Percentiles rank a stretch among this genome's conserved stretches.
phyloP scores from a whole-genome alignment of 495 filamentous ascomycete species.

The Cenococcum geophilum region DNA sequence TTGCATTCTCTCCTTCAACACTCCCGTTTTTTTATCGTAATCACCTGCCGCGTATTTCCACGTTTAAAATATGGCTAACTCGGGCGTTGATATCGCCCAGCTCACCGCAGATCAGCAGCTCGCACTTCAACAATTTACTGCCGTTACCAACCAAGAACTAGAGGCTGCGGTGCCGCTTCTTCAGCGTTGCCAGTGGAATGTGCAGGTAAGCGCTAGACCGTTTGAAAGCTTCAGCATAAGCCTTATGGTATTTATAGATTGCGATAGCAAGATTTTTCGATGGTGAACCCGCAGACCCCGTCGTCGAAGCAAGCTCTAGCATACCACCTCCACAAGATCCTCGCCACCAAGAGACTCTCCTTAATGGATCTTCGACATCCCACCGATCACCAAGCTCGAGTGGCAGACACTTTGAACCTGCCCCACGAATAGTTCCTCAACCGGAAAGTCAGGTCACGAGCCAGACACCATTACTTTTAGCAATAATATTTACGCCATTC shows the following conservation, averaged over 20 bases:
- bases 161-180: slow-evolving; percentile 74
- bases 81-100: slow-evolving; percentile 54
- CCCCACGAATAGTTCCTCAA: slow-evolving; percentile 76
- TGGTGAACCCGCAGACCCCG: slow-evolving; percentile 73
- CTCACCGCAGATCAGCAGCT: slow-evolving; percentile 71
- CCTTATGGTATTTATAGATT: slow-evolving; percentile 53
- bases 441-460: slow-evolving; percentile 56
- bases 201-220: slow-evolving; percentile 56
- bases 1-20: background rate
- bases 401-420: slow-evolving; percentile 47
- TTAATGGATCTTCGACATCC: slow-evolving; percentile 48
- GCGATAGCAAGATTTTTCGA: slow-evolving; percentile 97
- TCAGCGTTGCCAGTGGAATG: slow-evolving; percentile 88
- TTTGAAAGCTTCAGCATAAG: slow-evolving; percentile 5
- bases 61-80: slow-evolving; percentile 27
- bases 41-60: background rate
- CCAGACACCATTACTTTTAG: slow-evolving; percentile 65
- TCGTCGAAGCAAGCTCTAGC: slow-evolving; percentile 63
- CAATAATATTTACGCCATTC: slow-evolving; percentile 75
- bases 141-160: slow-evolving; percentile 77
- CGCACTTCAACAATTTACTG: slow-evolving; percentile 77
- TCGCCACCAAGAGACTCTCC: slow-evolving; percentile 62
- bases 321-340: slow-evolving; percentile 51
- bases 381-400: slow-evolving; percentile 31
- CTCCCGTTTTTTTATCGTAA: background rate